Evolutionary conservation across 164 flowering plant species (phyloP).

Genomic region (Sextonia rubra): DNA sequence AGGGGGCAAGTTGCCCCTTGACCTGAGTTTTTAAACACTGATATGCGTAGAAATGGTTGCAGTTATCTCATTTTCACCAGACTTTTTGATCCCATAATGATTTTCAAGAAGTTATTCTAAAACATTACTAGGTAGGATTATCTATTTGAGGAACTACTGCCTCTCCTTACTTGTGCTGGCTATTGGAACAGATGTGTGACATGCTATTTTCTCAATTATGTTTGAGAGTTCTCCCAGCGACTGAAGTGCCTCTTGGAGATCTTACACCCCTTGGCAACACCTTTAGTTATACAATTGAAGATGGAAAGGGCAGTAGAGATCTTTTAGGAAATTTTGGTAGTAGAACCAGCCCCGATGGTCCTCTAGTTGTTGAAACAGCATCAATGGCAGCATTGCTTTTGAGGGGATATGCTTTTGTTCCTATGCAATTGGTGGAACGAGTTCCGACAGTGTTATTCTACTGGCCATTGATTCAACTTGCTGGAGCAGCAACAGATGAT

Average conservation of each 20-base stretch:
- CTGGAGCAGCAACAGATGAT: conserved; percentile 94
- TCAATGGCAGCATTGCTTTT: conserved; percentile 93
- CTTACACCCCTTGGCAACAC: conserved; percentile 25
- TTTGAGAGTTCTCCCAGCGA: conserved; percentile 57
- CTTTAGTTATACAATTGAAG: conserved; percentile 22
- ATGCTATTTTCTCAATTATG: conserved; percentile 91
- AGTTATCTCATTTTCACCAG: too few species aligned
- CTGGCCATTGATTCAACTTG: conserved; percentile 99
- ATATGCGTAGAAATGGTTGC: too few species aligned
- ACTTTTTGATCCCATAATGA: too few species aligned
- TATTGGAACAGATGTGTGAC: conserved; percentile 81
- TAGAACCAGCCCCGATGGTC: conserved; percentile 19
- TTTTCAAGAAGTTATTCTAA: background rate
- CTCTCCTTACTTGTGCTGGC: background rate
- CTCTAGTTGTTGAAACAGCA: conserved; percentile 47
- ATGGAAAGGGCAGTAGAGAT: conserved; percentile 29
- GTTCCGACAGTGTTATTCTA: conserved; percentile 82
- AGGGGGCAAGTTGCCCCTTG: too few species aligned
- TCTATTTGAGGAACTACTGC: background rate
- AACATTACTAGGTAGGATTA: background rate
- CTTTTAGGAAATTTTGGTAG: conserved; percentile 29
- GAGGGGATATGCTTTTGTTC: conserved; percentile 79
- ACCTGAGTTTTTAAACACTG: too few species aligned
- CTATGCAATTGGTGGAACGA: conserved; percentile 86
- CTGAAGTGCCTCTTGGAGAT: conserved; percentile 35